These are phyloP conservation scores for Chrysoporthe austroafricana DNA, from an alignment of 2,329 filamentous ascomycete genomes.

Conservation along the genomic window DNA sequence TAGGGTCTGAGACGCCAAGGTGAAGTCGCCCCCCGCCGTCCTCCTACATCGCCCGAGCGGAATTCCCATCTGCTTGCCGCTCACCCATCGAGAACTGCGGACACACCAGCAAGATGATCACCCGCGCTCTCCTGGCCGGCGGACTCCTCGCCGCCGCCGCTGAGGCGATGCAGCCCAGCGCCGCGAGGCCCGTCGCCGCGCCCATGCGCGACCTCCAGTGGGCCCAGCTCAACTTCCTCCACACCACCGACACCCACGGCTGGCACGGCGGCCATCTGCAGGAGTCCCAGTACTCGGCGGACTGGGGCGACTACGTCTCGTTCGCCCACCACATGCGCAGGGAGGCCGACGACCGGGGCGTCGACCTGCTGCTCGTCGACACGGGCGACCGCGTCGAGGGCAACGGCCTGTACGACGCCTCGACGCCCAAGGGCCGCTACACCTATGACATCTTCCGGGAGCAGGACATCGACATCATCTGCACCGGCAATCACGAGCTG, in stretches of 20 bases:
- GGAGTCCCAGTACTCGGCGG: conserved; percentile 92
- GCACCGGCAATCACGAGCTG: conserved; percentile 91
- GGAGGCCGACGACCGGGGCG: conserved; percentile 76
- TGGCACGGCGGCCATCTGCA: conserved; percentile 94
- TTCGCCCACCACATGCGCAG: conserved; percentile 83
- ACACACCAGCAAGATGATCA: conserved; percentile 35
- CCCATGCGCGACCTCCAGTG: conserved; percentile 84
- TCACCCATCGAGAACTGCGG: neutral
- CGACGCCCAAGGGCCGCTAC: conserved; percentile 83
- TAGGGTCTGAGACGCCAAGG: too few species aligned
- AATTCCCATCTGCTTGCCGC: too few species aligned
- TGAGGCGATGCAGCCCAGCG: conserved; percentile 73
- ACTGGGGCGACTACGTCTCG: conserved; percentile 98
- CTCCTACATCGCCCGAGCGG: too few species aligned
- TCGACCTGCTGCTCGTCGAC: conserved; percentile 90
- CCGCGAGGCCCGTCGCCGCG: conserved; percentile 75
- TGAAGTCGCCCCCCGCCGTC: too few species aligned
- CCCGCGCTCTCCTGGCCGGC: conserved; percentile 40
- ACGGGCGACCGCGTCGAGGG: conserved; percentile 92
- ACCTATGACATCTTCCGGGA: conserved; percentile 85
- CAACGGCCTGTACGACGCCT: conserved; percentile 92
- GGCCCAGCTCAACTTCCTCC: conserved; percentile 97
- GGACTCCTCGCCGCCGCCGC: conserved; percentile 44
- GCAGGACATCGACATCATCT: conserved; percentile 82
- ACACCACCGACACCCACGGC: conserved; percentile 94